These are phyloP conservation scores for Strigomonas culicis DNA, from an alignment of 208 protist species.

Conservation along the genomic window DNA sequence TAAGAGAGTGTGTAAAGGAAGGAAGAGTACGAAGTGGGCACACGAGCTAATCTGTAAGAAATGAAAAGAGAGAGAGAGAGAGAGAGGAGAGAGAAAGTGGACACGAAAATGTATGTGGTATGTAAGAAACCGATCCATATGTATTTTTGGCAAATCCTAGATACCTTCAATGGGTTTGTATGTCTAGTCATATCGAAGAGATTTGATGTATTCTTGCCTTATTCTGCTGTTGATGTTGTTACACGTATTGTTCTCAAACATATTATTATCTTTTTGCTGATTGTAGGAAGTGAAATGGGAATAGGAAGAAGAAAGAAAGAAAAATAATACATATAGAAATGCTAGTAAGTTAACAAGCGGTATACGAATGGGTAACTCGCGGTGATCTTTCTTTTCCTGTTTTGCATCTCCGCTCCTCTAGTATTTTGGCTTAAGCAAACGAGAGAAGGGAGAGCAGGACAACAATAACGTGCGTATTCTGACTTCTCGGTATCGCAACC, in stretches of 20 bases:
- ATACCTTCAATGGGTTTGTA: neutral
- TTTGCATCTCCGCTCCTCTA: neutral
- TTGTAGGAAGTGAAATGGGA: neutral
- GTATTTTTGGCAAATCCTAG: too few relatives aligned
- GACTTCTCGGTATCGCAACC: neutral
- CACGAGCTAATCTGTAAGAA: too few relatives aligned
- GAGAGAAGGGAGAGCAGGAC: too few relatives aligned
- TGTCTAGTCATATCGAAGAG: neutral
- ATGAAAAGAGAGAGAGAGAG: too few relatives aligned
- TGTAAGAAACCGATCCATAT: too few relatives aligned
- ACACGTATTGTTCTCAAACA: neutral
- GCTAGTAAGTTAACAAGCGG: neutral
- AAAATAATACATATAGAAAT: neutral
- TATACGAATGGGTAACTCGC: neutral
- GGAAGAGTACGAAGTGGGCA: too few relatives aligned
- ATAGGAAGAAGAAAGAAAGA: slow-evolving; percentile 6
- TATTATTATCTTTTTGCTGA: neutral
- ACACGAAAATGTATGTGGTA: too few relatives aligned
- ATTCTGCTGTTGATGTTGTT: neutral
- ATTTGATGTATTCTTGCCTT: neutral
- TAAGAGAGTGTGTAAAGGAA: too few relatives aligned
- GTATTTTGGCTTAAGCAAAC: neutral
- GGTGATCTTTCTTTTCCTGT: neutral
- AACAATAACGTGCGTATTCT: neutral
- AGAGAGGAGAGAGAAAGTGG: too few relatives aligned